A percentile compares a stretch with the other conserved stretches of the same genome.
phyloP scores from a whole-genome alignment of 1,139 yeast species.

The Suhomyces yuchorum region DNA sequence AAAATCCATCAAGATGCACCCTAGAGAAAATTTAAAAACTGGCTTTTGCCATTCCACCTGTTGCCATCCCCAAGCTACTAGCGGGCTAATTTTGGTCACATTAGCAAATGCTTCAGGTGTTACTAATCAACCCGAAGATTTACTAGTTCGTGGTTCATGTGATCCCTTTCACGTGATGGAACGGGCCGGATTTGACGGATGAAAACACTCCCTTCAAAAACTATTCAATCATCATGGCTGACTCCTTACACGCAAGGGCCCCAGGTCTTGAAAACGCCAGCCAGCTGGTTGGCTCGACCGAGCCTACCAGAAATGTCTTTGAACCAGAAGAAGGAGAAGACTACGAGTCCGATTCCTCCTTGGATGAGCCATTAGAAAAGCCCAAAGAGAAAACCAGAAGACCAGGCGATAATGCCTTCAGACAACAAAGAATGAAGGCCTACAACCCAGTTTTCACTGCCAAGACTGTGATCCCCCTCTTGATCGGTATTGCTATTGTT shows the following conservation, averaged over 20 bases:
- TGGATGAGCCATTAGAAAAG: constrained; percentile 8
- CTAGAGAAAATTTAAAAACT: too few species aligned
- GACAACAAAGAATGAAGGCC: constrained; percentile 63
- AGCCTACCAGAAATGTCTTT: constrained; percentile 1
- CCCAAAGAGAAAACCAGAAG: constrained; percentile 40
- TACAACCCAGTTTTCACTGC: constrained; percentile 86
- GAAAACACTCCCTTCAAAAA: constrained; percentile 1
- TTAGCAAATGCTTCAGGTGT: too few species aligned
- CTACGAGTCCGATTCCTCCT: constrained; percentile 14
- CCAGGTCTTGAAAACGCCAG: constrained; percentile 1
- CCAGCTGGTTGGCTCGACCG: background rate
- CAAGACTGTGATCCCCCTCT: constrained; percentile 80
- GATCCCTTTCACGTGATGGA: constrained; percentile 1
- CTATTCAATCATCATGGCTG: constrained; percentile 8
- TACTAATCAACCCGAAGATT: too few species aligned
- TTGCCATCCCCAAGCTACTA: too few species aligned
- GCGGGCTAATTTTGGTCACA: too few species aligned
- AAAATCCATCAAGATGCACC: too few species aligned
- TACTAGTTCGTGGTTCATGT: too few species aligned
- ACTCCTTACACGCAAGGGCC: constrained; percentile 4
- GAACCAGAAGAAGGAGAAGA: constrained; percentile 7
- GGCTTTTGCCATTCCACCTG: too few species aligned
- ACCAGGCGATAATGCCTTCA: constrained; percentile 64
- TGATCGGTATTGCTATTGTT: constrained; percentile 72
- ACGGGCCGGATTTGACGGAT: constrained; percentile 7